These are phyloP conservation scores for Sphaerostilbella broomeana DNA, from an alignment of 2,329 filamentous ascomycete species.

Conservation along the genomic window DNA sequence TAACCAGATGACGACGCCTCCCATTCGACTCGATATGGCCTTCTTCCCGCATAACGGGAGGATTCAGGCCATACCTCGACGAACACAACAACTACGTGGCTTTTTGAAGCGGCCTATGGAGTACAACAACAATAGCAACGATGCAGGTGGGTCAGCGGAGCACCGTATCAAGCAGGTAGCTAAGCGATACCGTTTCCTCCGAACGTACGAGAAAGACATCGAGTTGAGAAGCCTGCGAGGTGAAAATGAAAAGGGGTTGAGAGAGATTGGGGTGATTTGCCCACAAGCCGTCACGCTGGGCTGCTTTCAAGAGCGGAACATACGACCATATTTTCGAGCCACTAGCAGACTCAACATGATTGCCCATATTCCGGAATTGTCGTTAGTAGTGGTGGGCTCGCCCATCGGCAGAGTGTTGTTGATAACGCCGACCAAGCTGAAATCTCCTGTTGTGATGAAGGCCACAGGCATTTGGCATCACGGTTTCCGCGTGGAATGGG, in stretches of 20 bases:
- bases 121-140: conserved; percentile 16
- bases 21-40: conserved; percentile 25
- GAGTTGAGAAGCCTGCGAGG: conserved; percentile 36
- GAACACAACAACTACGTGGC: conserved; percentile 11
- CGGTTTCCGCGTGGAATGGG: conserved; percentile 48
- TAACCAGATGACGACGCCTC: not conserved
- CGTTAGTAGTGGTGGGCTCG: conserved; percentile 60
- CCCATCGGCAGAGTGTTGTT: conserved; percentile 60
- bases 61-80: conserved; percentile 15
- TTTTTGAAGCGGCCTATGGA: conserved; percentile 19
- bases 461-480: conserved; percentile 26
- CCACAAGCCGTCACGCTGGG: conserved; percentile 25
- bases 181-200: conserved; percentile 33
- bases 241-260: conserved; percentile 15
- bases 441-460: conserved; percentile 17
- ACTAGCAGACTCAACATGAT: conserved; percentile 50
- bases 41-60: conserved; percentile 30
- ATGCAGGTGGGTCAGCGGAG: not conserved
- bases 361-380: conserved; percentile 60
- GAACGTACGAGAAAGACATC: conserved; percentile 43
- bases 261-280: conserved; percentile 27
- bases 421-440: conserved; percentile 45
- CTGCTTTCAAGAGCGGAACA: conserved; percentile 16
- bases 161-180: conserved; percentile 6
- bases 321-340: conserved; percentile 25